phyloP scores from a whole-genome alignment of 2,329 filamentous ascomycete species.

The Aureobasidium mangrovei region DNA sequence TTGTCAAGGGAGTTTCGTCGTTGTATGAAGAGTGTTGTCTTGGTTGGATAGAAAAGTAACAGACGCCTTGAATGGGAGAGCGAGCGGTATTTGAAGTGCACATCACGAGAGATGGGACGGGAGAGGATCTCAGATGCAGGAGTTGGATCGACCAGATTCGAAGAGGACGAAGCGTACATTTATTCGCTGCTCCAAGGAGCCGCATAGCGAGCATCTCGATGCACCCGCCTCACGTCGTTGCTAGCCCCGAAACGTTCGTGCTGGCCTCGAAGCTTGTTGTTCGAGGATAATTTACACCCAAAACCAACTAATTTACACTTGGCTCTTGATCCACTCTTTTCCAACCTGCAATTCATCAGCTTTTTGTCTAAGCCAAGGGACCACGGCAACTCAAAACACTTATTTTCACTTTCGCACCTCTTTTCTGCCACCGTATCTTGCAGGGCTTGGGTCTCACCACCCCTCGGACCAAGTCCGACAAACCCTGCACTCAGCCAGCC shows the following conservation, averaged over 20 bases:
- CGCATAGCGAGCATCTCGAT: background rate
- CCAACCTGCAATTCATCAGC: no score
- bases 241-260: background rate
- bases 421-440: no score
- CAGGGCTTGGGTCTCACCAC: background rate
- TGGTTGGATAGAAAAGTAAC: conserved; percentile 14
- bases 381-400: no score
- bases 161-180: conserved; percentile 7
- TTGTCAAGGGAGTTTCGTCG: conserved; percentile 13
- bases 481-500: background rate
- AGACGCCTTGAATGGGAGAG: conserved; percentile 1
- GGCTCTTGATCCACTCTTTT: no score
- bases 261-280: no score
- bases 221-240: background rate
- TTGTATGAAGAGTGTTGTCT: conserved; percentile 4
- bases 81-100: conserved; percentile 1
- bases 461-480: background rate
- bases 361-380: no score
- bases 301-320: no score
- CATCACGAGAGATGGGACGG: conserved; percentile 2
- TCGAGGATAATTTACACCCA: no score
- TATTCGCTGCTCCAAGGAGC: background rate
- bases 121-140: conserved; percentile 7
- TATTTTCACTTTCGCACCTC: background rate
- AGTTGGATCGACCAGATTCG: conserved; percentile 11